Evolutionary conservation across 78 protist genomes (phyloP), one percentile per base, ranked within the genome.

Genomic region (Speleostelium caveatum): DNA sequence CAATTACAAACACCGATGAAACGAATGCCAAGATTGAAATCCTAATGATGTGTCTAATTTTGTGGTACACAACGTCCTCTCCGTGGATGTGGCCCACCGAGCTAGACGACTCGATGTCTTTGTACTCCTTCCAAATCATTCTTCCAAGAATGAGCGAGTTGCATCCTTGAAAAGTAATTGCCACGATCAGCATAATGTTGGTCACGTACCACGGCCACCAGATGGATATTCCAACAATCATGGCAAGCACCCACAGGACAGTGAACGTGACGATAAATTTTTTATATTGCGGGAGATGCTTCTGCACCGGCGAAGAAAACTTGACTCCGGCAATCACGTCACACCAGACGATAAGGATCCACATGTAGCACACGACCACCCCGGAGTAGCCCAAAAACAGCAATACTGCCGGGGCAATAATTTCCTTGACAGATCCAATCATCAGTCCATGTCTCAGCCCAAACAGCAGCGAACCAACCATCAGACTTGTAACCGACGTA

Each of bases 121-220:
- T 58, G n/a, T 38, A 75, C 14, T 75, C 69, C 8, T 17, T 61
- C 69, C 69, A 75, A 49, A 75, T 75, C 66, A 75, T 30, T 53
- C 56, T 39, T 32, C 85, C 85, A 7, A 58, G 17, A 22, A 58
- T 16, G 10, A 58, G 16, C n/a, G n/a, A n/a, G n/a, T n/a, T n/a
- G n/a, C n/a, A n/a, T n/a, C n/a, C n/a, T n/a, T n/a, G n/a, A 22
- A 58, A 58, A 58, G 10, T 5, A 4, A 58, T 58, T 8, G 63
- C 7, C 16, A n/a, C 16, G 16, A 22, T n/a, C 2, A 75, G 19
- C 58, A 26, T 38, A 22, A 38, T 36, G 55, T 75, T 75, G 69
- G 85, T 41, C 2, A 26, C 69, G 35, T 39, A 1, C 66, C 7
- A 56, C 36, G 66, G 66, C 85, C 85, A 75, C 53, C 49, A 59